Evolutionary conservation across 2,329 filamentous ascomycete genomes (phyloP), one percentile per base, ranked within the genome.

Genomic region (Diplocarpon mali): DNA sequence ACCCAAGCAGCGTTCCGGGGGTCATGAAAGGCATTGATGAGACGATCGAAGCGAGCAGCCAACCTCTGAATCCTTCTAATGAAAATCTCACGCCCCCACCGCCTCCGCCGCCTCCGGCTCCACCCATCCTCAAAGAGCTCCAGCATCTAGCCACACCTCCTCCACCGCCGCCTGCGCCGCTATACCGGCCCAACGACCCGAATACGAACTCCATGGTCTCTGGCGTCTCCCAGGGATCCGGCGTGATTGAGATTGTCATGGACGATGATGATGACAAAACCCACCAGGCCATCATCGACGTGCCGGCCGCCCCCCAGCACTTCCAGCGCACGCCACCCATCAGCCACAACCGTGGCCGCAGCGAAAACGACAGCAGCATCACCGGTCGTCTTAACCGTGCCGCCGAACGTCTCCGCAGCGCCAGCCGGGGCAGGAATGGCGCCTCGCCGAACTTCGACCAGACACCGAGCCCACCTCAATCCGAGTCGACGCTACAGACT

Each of bases 201-300:
- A 61, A 61, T 38, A 61, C 59, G 4, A 56, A 60, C 30, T 62
- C 60, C 2, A 57, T 60, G 11, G 56, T 64, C 37, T 57, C 64
- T 35, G 62, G 65, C 29, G 55, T 59, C 58, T 70, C 37, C 67
- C 69, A 49, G 60, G 69, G 67, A 7, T 71, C 73, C 0, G 76
- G 72, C 4, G 72, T 76, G 56, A 80, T 82, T 51, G 77, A 82
- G 59, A 78, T 82, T 49, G 75, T 82, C 40, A 78, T 78, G 71
- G 76, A 81, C 51, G 73, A 77, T 5, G 69, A 73, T 8, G 54
- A 58, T 30, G 56, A 59, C 15, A 51, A 57, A 20, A 35, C 38
- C 7, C 35, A 44, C n/a, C 45, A 47, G 20, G 44, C 38, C 12
- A 32, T 42, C 27, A 16, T 49, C 29, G 53, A 55, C 28, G 45